phyloP scores from a whole-genome alignment of 2,329 filamentous ascomycete species.

The Aspergillus caelatus region DNA sequence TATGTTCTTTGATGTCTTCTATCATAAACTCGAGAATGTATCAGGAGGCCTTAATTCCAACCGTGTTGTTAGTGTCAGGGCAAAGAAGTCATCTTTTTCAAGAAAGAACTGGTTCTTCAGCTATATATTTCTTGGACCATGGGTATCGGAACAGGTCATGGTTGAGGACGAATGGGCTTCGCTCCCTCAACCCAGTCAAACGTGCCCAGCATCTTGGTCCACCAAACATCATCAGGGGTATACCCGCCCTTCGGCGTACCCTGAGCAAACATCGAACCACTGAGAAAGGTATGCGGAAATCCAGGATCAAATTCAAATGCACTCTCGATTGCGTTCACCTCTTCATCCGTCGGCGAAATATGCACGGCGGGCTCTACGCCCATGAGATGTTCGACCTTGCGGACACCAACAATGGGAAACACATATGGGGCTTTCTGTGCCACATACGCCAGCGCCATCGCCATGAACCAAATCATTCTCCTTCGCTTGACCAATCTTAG shows the following conservation, averaged over 20 bases:
- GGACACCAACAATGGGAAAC: conserved; percentile 56
- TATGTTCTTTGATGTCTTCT: no score
- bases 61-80: no score
- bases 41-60: no score
- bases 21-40: no score
- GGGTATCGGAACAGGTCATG: no score
- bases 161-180: no score
- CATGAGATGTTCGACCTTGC: conserved; percentile 54
- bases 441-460: conserved; percentile 54
- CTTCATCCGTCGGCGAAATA: conserved; percentile 53
- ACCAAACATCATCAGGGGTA: neutral
- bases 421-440: conserved; percentile 52
- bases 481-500: no score
- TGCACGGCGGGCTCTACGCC: conserved; percentile 58
- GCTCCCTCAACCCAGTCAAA: neutral
- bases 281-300: conserved; percentile 46
- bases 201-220: neutral
- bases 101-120: no score
- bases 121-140: no score
- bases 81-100: no score
- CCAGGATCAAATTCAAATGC: conserved; percentile 57
- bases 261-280: neutral
- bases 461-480: no score
- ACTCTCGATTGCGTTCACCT: conserved; percentile 58
- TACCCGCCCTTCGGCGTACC: neutral